Conservation (phyloP, 2,329 filamentous ascomycete species). For the Epichloe hybrida region DNA sequence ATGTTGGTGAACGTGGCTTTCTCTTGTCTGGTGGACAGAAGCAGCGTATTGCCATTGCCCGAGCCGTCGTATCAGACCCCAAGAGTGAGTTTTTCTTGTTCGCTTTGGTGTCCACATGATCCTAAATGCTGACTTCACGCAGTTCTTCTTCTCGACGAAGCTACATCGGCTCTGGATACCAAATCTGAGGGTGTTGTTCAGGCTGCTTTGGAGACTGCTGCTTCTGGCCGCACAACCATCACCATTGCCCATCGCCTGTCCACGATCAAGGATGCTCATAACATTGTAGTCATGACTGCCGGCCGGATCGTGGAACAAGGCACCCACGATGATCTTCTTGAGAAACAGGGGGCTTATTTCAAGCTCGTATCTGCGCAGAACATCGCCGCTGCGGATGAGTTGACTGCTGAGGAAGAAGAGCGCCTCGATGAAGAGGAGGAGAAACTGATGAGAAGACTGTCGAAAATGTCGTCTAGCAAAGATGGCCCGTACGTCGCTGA, state of each 20-base stretch:
- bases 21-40: constrained; percentile 90
- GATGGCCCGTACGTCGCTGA: constrained; percentile 33
- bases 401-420: constrained; percentile 37
- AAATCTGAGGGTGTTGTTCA: constrained; percentile 92
- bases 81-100: constrained; percentile 38
- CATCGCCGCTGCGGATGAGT: constrained; percentile 49
- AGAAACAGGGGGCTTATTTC: constrained; percentile 59
- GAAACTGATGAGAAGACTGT: constrained; percentile 30
- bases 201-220: constrained; percentile 75
- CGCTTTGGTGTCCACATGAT: neutral
- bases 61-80: constrained; percentile 80
- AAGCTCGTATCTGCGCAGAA: constrained; percentile 81
- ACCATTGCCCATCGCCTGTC: constrained; percentile 91
- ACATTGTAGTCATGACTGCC: constrained; percentile 83
- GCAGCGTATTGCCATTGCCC: constrained; percentile 88
- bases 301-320: constrained; percentile 89
- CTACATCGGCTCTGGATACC: constrained; percentile 85
- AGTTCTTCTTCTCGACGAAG: constrained; percentile 84
- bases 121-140: neutral
- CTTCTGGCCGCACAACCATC: constrained; percentile 82
- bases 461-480: constrained; percentile 24
- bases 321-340: constrained; percentile 67
- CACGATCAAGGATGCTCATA: constrained; percentile 87
- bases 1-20: constrained; percentile 92
- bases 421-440: constrained; percentile 36